Evolutionary conservation across 148 eudicot genomes (phyloP).

Genomic region (Euryodendron excelsum): DNA sequence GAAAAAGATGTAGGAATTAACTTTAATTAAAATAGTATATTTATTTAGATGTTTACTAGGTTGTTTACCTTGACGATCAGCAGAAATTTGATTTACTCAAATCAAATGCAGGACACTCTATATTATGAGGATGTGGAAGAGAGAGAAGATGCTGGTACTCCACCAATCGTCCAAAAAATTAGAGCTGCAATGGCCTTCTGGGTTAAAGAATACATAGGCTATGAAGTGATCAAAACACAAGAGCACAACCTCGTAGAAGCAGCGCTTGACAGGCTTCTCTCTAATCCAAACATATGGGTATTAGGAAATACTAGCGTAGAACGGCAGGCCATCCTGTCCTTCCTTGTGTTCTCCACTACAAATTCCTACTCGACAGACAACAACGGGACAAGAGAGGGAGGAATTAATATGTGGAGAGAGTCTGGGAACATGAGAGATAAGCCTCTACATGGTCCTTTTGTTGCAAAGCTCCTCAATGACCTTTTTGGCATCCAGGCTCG

Average conservation of each 20-base stretch:
- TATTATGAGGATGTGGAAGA: constrained; percentile 36
- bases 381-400: too few relatives aligned
- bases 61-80: too few relatives aligned
- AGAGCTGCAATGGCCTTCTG: constrained; percentile 47
- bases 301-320: constrained; percentile 23
- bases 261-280: constrained; percentile 30
- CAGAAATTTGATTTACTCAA: too few relatives aligned
- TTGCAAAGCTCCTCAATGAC: constrained; percentile 46
- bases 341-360: constrained; percentile 32
- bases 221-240: constrained; percentile 26
- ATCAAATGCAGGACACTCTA: constrained; percentile 31
- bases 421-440: constrained; percentile 12
- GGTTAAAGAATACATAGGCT: constrained; percentile 44
- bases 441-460: constrained; percentile 47
- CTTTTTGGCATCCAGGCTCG: constrained; percentile 50
- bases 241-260: constrained; percentile 21
- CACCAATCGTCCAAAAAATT: constrained; percentile 38
- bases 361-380: too few relatives aligned
- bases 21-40: too few relatives aligned
- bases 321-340: constrained; percentile 33
- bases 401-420: constrained; percentile 1
- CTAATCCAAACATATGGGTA: constrained; percentile 22
- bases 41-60: too few relatives aligned
- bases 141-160: constrained; percentile 52
- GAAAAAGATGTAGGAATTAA: too few relatives aligned